These are phyloP conservation scores for Pochonia chlamydosporia DNA, from an alignment of 2,329 filamentous ascomycete genomes.

Conservation along the genomic window DNA sequence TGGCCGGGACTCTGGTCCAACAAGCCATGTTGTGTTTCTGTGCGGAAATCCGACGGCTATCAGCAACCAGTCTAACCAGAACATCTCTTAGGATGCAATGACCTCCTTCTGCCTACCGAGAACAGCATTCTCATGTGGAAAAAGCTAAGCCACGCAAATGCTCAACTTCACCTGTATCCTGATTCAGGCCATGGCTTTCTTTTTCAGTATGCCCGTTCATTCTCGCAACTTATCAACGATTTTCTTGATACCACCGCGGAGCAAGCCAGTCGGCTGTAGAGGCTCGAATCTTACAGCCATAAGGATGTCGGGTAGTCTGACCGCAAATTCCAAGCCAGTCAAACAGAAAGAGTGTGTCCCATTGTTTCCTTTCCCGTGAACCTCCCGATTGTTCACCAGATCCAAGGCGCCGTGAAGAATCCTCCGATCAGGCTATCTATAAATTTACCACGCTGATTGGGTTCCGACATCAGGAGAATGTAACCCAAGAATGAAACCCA, in stretches of 20 bases:
- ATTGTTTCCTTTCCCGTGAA: too few relatives aligned
- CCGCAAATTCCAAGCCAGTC: neutral
- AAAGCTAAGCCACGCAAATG: conserved; percentile 23
- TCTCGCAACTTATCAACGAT: conserved; percentile 25
- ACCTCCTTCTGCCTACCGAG: conserved; percentile 27
- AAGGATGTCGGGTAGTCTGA: neutral
- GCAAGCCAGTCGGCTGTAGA: conserved; percentile 6
- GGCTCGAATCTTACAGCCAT: neutral
- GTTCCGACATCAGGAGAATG: neutral
- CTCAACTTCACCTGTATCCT: conserved; percentile 28
- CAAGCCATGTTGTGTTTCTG: too few relatives aligned
- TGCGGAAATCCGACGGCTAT: too few relatives aligned
- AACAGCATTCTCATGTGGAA: conserved; percentile 33
- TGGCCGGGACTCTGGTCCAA: too few relatives aligned
- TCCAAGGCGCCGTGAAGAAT: neutral
- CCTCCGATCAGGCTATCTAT: neutral
- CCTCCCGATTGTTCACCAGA: too few relatives aligned
- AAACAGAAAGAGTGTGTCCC: neutral
- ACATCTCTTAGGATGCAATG: conserved; percentile 23
- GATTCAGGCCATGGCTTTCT: conserved; percentile 31
- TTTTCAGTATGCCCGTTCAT: conserved; percentile 26
- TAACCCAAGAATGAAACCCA: neutral
- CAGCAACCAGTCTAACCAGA: neutral
- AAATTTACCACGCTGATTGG: neutral
- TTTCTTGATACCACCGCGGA: conserved; percentile 18